These are phyloP conservation scores for Ulmus americana DNA, from an alignment of 331 rosid species.

Conservation along the genomic window DNA sequence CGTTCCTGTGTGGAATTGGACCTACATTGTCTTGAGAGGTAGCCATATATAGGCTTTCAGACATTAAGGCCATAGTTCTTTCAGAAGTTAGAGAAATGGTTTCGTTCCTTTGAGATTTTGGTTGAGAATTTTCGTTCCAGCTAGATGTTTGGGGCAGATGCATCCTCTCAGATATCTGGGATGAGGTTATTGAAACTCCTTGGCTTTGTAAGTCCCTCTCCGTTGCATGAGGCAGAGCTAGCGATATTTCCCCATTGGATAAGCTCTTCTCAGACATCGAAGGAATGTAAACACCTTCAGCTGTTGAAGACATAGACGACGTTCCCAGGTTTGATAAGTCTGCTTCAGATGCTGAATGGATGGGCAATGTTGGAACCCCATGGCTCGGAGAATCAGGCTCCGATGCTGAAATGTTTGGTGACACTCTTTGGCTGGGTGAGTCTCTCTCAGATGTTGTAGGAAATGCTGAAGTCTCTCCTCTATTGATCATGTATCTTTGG, in stretches of 20 bases:
- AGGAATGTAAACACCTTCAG: constrained; percentile 36
- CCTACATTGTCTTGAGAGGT: constrained; percentile 32
- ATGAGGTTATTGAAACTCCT: constrained; percentile 23
- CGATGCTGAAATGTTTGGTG: constrained; percentile 31
- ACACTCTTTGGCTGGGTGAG: constrained; percentile 31
- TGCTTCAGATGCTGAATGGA: constrained; percentile 29
- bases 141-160: constrained; percentile 32
- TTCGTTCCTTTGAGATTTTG: constrained; percentile 32
- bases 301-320: constrained; percentile 36
- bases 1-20: constrained; percentile 25
- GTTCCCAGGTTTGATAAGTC: constrained; percentile 29
- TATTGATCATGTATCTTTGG: constrained; percentile 28
- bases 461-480: constrained; percentile 32
- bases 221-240: constrained; percentile 31
- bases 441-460: constrained; percentile 40
- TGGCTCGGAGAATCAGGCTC: constrained; percentile 41
- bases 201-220: constrained; percentile 37
- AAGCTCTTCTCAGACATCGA: constrained; percentile 33
- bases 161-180: constrained; percentile 38
- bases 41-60: constrained; percentile 36
- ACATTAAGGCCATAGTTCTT: constrained; percentile 25
- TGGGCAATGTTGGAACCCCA: constrained; percentile 17
- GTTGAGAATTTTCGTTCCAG: constrained; percentile 36
- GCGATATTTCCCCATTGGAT: constrained; percentile 36
- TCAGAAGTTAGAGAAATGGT: constrained; percentile 28